phyloP scores from a whole-genome alignment of 73 alveolate genomes.

The Breviolum minutum region DNA sequence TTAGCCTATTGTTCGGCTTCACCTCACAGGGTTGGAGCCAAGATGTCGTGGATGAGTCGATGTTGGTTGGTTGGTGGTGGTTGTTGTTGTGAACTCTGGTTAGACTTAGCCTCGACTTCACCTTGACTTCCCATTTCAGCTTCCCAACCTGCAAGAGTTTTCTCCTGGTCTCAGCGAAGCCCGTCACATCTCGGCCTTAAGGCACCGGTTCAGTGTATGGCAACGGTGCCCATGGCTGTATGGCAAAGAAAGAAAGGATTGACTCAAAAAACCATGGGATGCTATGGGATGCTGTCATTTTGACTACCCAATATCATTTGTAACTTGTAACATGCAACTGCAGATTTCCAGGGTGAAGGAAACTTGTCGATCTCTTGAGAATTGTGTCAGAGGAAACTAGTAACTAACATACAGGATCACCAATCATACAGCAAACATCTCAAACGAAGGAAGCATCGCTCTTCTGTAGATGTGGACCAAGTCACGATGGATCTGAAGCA shows the following conservation, averaged over 20 bases:
- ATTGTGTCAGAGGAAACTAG: too few relatives aligned
- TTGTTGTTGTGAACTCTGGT: not conserved
- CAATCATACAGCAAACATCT: not conserved
- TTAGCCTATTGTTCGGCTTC: constrained; percentile 56
- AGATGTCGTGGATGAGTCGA: too few relatives aligned
- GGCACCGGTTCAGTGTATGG: constrained; percentile 45
- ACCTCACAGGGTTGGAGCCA: not conserved
- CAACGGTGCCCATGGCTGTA: too few relatives aligned
- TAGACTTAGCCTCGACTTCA: not conserved
- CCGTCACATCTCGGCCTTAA: constrained; percentile 69
- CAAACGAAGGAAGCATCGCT: not conserved
- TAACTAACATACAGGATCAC: too few relatives aligned
- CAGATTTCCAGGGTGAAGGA: not conserved
- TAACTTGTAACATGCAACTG: too few relatives aligned
- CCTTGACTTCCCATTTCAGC: not conserved
- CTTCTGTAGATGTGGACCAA: constrained; percentile 52
- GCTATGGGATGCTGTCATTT: too few relatives aligned
- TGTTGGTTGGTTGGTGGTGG: not conserved
- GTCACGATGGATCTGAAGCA: constrained; percentile 97
- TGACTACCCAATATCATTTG: too few relatives aligned
- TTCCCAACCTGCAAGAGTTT: constrained; percentile 44
- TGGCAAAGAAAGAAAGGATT: too few relatives aligned
- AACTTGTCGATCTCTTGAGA: too few relatives aligned
- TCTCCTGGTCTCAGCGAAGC: constrained; percentile 94
- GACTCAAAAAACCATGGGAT: too few relatives aligned